Conservation (phyloP, 352 stramenopile species). For the Globisporangium cederbergense region DNA sequence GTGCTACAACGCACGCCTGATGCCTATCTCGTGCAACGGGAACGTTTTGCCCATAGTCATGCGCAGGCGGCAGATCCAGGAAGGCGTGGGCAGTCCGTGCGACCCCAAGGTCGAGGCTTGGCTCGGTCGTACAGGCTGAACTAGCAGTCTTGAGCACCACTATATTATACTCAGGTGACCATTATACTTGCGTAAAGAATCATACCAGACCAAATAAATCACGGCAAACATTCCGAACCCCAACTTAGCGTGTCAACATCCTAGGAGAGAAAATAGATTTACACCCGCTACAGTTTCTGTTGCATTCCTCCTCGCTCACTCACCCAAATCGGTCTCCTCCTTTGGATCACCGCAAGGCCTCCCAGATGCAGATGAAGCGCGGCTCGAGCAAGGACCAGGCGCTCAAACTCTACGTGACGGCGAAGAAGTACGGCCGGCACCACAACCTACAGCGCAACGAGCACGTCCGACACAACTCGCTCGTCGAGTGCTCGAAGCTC, state of each 20-base stretch:
- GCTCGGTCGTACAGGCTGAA: neutral
- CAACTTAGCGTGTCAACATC: too few relatives aligned
- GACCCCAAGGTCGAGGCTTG: constrained; percentile 1
- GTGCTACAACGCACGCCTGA: constrained; percentile 6
- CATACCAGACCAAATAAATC: too few relatives aligned
- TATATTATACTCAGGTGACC: too few relatives aligned
- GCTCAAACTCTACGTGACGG: constrained; percentile 33
- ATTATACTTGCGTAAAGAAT: too few relatives aligned
- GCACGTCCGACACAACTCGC: constrained; percentile 18
- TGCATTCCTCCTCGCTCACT: neutral
- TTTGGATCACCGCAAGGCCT: neutral
- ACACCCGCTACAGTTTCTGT: neutral
- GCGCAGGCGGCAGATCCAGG: constrained; percentile 2
- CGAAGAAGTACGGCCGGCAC: constrained; percentile 33
- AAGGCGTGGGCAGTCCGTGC: neutral
- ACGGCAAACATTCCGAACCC: too few relatives aligned
- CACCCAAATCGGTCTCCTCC: neutral
- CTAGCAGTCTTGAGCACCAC: too few relatives aligned
- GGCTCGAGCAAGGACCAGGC: constrained; percentile 12
- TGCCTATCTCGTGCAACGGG: constrained; percentile 2
- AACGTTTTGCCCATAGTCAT: constrained; percentile 5
- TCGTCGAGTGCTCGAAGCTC: constrained; percentile 40
- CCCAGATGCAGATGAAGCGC: constrained; percentile 7
- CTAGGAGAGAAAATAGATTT: neutral
- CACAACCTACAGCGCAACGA: constrained; percentile 39